A percentile compares a stretch with the other conserved stretches of the same genome.
These are phyloP conservation scores for Paracorniculantispora psalliotae DNA, from an alignment of 2,329 filamentous ascomycete genomes.

Conservation along the genomic window DNA sequence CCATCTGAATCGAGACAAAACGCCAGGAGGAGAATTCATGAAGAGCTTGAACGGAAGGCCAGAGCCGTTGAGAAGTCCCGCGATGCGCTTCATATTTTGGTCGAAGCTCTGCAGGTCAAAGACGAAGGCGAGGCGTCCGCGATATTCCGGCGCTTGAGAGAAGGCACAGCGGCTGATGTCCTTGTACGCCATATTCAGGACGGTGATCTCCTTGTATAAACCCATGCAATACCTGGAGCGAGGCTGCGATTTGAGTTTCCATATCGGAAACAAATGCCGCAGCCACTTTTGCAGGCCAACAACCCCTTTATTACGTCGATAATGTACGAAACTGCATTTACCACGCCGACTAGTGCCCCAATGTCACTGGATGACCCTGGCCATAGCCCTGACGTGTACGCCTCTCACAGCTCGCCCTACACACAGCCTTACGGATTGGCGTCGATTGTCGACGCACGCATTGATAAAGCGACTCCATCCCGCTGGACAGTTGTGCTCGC, in stretches of 20 bases:
- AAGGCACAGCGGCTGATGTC: not conserved
- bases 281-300: not conserved
- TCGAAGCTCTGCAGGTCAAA: not conserved
- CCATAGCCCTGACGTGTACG: not conserved
- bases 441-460: not conserved
- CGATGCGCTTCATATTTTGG: not conserved
- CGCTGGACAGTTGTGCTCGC: not conserved
- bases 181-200: not conserved
- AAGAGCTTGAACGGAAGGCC: not conserved
- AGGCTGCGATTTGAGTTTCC: not conserved
- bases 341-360: not conserved
- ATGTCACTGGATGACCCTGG: not conserved
- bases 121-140: not conserved
- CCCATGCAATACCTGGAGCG: not conserved
- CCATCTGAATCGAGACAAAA: not conserved
- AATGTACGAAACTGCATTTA: not conserved
- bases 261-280: not conserved
- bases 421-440: not conserved
- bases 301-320: not conserved
- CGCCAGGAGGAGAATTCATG: not conserved
- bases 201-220: not conserved
- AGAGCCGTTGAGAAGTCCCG: not conserved
- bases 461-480: not conserved
- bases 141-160: not conserved
- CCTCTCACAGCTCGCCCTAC: not conserved